These are phyloP conservation scores for Ascochyta fabae DNA, from an alignment of 2,329 filamentous ascomycete species.

Conservation along the genomic window DNA sequence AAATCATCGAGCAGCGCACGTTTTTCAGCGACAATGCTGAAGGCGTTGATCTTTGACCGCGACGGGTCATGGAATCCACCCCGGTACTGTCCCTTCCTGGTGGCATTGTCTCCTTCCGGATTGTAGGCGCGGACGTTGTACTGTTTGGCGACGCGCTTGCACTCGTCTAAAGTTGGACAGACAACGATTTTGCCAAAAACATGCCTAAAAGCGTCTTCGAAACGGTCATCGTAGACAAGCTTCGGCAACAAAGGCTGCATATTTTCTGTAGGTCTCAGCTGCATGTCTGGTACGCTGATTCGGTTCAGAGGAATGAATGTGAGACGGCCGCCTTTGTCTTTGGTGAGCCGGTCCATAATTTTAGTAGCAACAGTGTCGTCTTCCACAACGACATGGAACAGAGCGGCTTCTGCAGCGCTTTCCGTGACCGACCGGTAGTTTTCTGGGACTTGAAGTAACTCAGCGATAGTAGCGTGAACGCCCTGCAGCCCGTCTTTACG, in stretches of 20 bases:
- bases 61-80: slow-evolving; percentile 91
- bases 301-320: slow-evolving; percentile 95
- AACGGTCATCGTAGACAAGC: slow-evolving; percentile 76
- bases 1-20: slow-evolving; percentile 76
- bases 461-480: slow-evolving; percentile 89
- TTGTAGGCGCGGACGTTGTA: slow-evolving; percentile 94
- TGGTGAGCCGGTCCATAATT: slow-evolving; percentile 79
- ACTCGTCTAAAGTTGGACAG: slow-evolving; percentile 86
- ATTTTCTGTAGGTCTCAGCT: slow-evolving; percentile 84
- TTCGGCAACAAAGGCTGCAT: slow-evolving; percentile 87
- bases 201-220: slow-evolving; percentile 87
- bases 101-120: slow-evolving; percentile 90
- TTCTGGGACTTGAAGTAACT: slow-evolving; percentile 86
- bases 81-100: slow-evolving; percentile 93
- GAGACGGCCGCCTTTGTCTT: slow-evolving; percentile 80
- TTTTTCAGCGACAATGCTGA: slow-evolving; percentile 76
- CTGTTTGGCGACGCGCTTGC: slow-evolving; percentile 88
- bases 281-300: slow-evolving; percentile 71
- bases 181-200: slow-evolving; percentile 96
- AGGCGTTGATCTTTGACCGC: slow-evolving; percentile 84
- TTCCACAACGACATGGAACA: slow-evolving; percentile 97
- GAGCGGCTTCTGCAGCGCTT: slow-evolving; percentile 86
- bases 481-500: slow-evolving; percentile 82
- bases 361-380: slow-evolving; percentile 85
- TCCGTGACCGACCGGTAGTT: slow-evolving; percentile 88